A percentile compares a stretch with the other conserved stretches of the same genome.
phyloP scores from a whole-genome alignment of 805 yeast genomes.

The Clavispora santaluciae region DNA sequence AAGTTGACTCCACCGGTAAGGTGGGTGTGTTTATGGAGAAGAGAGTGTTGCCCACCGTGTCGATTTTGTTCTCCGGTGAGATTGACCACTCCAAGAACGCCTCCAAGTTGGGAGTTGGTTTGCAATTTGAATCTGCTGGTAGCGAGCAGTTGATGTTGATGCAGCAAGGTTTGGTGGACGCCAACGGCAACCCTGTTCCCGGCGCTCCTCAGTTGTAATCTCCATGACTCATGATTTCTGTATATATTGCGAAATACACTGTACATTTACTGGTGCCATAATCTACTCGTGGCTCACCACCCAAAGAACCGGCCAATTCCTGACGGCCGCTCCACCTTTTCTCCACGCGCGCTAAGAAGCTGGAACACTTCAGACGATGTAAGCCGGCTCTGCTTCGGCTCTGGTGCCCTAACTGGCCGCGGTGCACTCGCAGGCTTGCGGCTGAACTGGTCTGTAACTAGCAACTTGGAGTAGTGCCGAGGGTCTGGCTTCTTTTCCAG shows the following conservation, averaged over 20 bases:
- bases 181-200: slow-evolving; percentile 80
- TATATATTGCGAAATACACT: slow-evolving; percentile 11
- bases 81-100: slow-evolving; percentile 73
- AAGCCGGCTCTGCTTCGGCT: slow-evolving; percentile 1
- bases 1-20: slow-evolving; percentile 85
- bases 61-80: slow-evolving; percentile 86
- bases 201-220: slow-evolving; percentile 59
- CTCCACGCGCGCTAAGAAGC: slow-evolving; percentile 13
- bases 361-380: slow-evolving; percentile 19
- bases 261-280: slow-evolving; percentile 4
- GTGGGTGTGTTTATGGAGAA: slow-evolving; percentile 89
- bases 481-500: background rate
- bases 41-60: slow-evolving; percentile 86
- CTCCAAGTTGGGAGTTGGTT: slow-evolving; percentile 85
- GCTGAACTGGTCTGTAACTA: slow-evolving; percentile 1
- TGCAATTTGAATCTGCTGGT: slow-evolving; percentile 94
- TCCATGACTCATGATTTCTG: slow-evolving; percentile 15
- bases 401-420: background rate
- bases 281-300: slow-evolving; percentile 22
- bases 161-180: slow-evolving; percentile 83
- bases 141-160: slow-evolving; percentile 86
- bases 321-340: slow-evolving; percentile 2
- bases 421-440: background rate
- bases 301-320: slow-evolving; percentile 30
- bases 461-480: slow-evolving; percentile 2